These are phyloP conservation scores for Mycena venus DNA, from an alignment of 768 basidiomycete species.

Conservation along the genomic window DNA sequence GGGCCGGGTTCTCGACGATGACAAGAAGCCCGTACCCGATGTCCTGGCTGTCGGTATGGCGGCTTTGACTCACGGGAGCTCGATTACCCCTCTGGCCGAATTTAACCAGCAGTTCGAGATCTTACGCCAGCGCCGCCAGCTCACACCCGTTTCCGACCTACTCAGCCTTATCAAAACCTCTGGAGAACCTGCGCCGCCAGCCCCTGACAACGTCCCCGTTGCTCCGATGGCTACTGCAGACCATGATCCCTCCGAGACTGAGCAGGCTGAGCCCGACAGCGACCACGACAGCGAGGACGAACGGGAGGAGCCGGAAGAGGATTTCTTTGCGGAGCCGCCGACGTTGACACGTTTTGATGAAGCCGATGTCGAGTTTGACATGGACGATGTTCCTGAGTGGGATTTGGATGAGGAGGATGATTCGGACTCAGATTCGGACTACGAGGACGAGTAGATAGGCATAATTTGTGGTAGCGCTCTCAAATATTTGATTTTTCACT, in stretches of 20 bases:
- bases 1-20: constrained; percentile 35
- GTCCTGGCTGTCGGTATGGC: constrained; percentile 21
- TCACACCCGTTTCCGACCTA: not conserved
- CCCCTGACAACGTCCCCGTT: not conserved
- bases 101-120: too few relatives aligned
- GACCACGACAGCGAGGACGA: too few relatives aligned
- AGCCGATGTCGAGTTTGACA: not conserved
- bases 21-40: constrained; percentile 32
- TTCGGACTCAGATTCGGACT: too few relatives aligned
- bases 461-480: too few relatives aligned
- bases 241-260: not conserved
- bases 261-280: not conserved
- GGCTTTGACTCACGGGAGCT: constrained; percentile 5
- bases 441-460: too few relatives aligned
- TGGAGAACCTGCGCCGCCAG: too few relatives aligned
- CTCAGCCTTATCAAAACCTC: too few relatives aligned
- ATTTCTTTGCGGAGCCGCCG: not conserved
- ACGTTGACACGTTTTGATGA: not conserved
- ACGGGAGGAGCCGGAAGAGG: too few relatives aligned
- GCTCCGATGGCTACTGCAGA: not conserved
- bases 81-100: constrained; percentile 13
- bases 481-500: too few relatives aligned
- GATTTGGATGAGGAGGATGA: not conserved
- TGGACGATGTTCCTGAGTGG: not conserved
- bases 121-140: constrained; percentile 9